Base-by-base conservation (phyloP, 2,329 filamentous ascomycete species). In the Fusarium equiseti region DNA sequence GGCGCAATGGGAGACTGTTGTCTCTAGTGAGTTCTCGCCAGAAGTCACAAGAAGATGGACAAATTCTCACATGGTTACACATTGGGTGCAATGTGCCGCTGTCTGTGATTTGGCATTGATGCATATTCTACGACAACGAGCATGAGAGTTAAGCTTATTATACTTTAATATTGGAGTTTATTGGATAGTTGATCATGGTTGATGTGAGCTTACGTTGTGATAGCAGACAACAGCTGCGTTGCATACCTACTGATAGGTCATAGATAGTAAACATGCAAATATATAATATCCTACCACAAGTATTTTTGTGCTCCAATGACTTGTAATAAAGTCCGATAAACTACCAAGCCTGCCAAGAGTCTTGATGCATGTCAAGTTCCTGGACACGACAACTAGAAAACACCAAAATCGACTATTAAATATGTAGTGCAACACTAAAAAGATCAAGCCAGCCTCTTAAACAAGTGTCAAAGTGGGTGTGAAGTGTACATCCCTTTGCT, bases 61-160 rank as follows among this genome's bases (percentile, higher is more conserved):
- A 38, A 24, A 63, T 54, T 63, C 58, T 24, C 48, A 55, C 60
- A 29, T 32, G 32, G 40, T 53, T 35, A 62, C 59, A 63, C 54
- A 26, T 32, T 35, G 20, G 53, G 45, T 8, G 24, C n/a, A 6
- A 22, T 31, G 40, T 20, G 46, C 46, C 48, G 48, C 59, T 48
- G 49, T 10, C 59, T 48, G 49, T 10, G 38, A 27, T 13, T 40
- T 52, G 55, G 38, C 38, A 15, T 26, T 27, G 18, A n/a, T 27
- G 4, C 11, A 8, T 42, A 48, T 38, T 63, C 12, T 8, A 40
- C 20, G 13, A 13, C n/a, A 52, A 52, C 32, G 24, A 52, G 32
- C 50, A 52, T 31, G 35, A 52, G 16, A 45, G 48, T 63, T 63
- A 63, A 56, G 60, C 60, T 63, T 63, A 56, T 43, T 63, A 18